Percentiles rank a stretch among this genome's conserved stretches.
These are phyloP conservation scores for Bipolaris zeicola DNA, from an alignment of 2,329 filamentous ascomycete genomes.

Conservation along the genomic window DNA sequence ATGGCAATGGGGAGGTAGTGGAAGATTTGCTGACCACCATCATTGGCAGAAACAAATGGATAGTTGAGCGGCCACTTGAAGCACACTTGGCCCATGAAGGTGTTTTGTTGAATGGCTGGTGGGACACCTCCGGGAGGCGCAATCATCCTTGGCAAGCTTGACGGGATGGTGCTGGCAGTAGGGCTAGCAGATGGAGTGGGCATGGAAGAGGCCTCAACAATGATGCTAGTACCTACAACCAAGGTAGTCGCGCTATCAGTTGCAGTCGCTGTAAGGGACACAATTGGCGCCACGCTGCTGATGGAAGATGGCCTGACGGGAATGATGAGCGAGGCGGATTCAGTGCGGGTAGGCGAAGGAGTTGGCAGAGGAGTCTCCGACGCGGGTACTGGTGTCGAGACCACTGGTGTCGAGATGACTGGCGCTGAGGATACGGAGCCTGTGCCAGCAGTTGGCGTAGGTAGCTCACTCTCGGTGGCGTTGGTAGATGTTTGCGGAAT, in stretches of 20 bases:
- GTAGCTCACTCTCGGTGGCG: conserved; percentile 16
- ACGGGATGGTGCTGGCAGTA: conserved; percentile 62
- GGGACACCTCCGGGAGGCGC: conserved; percentile 68
- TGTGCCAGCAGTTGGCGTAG: conserved; percentile 7
- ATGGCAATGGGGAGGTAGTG: conserved; percentile 74
- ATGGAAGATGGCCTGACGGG: conserved; percentile 25
- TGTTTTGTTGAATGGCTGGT: conserved; percentile 63
- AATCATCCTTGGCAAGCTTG: conserved; percentile 74
- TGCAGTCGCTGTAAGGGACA: conserved; percentile 55
- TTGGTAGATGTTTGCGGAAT: conserved; percentile 15
- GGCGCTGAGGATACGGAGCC: not conserved
- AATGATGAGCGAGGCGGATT: conserved; percentile 21
- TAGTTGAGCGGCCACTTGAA: conserved; percentile 85
- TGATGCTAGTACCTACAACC: conserved; percentile 66
- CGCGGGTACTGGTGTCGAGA: conserved; percentile 2
- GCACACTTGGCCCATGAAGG: conserved; percentile 78
- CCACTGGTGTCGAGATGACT: not conserved
- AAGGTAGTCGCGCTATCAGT: conserved; percentile 53
- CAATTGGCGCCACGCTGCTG: conserved; percentile 35
- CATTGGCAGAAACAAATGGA: conserved; percentile 72
- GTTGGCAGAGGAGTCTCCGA: conserved; percentile 5
- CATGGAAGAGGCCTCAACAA: conserved; percentile 59
- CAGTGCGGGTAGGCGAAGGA: conserved; percentile 8
- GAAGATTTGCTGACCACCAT: conserved; percentile 86
- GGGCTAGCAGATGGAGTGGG: conserved; percentile 49